Evolutionary conservation across 2,329 filamentous ascomycete species (phyloP).

Genomic region (Rutstroemia sp.): DNA sequence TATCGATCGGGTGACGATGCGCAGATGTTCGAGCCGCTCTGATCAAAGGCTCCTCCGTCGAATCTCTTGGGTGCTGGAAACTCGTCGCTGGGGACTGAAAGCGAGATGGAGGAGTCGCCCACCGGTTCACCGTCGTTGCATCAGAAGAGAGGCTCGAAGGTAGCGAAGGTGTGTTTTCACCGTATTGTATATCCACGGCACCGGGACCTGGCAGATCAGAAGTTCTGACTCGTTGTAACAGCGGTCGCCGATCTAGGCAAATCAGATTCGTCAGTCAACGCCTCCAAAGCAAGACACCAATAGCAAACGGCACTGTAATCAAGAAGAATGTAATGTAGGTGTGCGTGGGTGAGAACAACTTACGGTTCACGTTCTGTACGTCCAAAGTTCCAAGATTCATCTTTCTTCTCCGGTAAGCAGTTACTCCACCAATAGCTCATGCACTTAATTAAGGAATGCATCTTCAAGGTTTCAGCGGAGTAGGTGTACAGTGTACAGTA

Average conservation of each 20-base stretch:
- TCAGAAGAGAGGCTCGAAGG: slow-evolving; percentile 19
- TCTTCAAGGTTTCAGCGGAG: slow-evolving; percentile 15
- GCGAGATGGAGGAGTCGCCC: slow-evolving; percentile 21
- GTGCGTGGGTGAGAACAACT: slow-evolving; percentile 9
- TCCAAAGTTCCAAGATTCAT: slow-evolving; percentile 23
- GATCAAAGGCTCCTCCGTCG: slow-evolving; percentile 9
- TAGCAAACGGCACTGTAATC: neutral
- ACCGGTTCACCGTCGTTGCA: slow-evolving; percentile 23
- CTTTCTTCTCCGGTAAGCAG: slow-evolving; percentile 1
- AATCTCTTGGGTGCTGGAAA: neutral
- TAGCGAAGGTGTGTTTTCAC: slow-evolving; percentile 18
- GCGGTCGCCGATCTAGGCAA: slow-evolving; percentile 19
- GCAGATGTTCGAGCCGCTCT: neutral
- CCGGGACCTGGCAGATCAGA: slow-evolving; percentile 17
- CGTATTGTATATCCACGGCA: slow-evolving; percentile 16
- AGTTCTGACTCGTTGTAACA: slow-evolving; percentile 16
- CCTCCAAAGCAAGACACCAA: neutral
- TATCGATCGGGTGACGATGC: neutral
- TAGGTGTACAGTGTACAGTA: neutral
- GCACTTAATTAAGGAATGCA: slow-evolving; percentile 23
- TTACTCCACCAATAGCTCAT: slow-evolving; percentile 18
- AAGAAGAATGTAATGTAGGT: neutral
- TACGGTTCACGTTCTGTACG: slow-evolving; percentile 20
- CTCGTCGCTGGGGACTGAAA: neutral
- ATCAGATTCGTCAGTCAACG: slow-evolving; percentile 1